Conservation (phyloP, 257 asterid species). For the Forsythia viridissima region DNA sequence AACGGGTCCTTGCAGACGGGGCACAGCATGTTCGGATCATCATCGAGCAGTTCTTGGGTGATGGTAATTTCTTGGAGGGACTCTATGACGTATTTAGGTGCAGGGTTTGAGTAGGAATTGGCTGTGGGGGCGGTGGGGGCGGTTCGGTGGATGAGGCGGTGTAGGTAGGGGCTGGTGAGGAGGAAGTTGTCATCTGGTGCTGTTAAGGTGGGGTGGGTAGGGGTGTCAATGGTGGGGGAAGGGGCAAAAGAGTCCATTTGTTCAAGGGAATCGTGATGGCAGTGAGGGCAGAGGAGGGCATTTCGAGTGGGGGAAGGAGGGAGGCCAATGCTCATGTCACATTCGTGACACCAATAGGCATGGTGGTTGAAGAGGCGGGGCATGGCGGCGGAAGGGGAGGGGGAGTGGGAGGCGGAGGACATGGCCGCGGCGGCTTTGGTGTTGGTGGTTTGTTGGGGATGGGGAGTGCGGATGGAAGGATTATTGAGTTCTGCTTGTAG, state of each 20-base stretch:
- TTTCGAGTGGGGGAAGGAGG: constrained; percentile 59
- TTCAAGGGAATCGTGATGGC: constrained; percentile 75
- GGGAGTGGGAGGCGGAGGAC: constrained; percentile 29
- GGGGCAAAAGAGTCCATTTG: constrained; percentile 58
- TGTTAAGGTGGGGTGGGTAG: constrained; percentile 26
- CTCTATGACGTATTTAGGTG: constrained; percentile 62
- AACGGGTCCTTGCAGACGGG: constrained; percentile 85
- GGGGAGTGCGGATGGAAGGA: constrained; percentile 35
- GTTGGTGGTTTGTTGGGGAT: constrained; percentile 21
- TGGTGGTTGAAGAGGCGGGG: constrained; percentile 61
- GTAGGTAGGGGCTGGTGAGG: constrained; percentile 70
- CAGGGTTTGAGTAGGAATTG: constrained; percentile 47
- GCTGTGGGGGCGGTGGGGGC: constrained; percentile 37
- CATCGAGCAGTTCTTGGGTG: constrained; percentile 37
- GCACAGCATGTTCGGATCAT: constrained; percentile 61
- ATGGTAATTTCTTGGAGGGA: constrained; percentile 47
- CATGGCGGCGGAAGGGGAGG: constrained; percentile 40
- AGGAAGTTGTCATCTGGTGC: constrained; percentile 74
- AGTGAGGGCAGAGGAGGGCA: constrained; percentile 85
- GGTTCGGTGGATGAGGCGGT: constrained; percentile 72
- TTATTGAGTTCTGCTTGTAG: constrained; percentile 1
- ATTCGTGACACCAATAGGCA: constrained; percentile 87
- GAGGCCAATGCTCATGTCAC: constrained; percentile 86
- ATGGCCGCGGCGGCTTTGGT: constrained; percentile 29
- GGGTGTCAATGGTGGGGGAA: constrained; percentile 23